Evolutionary conservation across 2,329 filamentous ascomycete species (phyloP), one percentile per base, ranked within the genome.

Genomic region (Ophiocordyceps unilateralis): DNA sequence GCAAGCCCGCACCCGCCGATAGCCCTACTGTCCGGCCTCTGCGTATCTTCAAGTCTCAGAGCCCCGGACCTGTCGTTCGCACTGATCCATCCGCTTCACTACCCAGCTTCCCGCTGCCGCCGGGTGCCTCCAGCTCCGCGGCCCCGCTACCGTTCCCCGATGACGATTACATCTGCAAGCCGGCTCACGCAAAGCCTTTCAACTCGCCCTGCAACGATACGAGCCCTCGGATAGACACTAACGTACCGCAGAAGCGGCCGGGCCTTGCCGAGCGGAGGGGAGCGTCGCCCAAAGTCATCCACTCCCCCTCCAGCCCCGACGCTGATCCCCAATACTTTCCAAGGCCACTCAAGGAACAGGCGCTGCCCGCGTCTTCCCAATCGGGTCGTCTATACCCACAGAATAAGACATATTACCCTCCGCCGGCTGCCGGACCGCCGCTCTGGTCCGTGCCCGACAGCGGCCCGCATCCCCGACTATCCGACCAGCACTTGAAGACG

Each of bases 11-110:
- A 44, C 65, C 65, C 9, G 63, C 63, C 41, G 78, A 86, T 53
- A 86, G 83, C 53, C 83, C 86, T 45, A 84, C 83, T 17, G 74
- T 93, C 51, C 83, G 83, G 54, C 87, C 87, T 46, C 63, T 94
- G 62, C 77, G 85, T 55, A 93, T 93, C 58, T 81, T 80, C 66
- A 93, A 93, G 61, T 77, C 80, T 44, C 74, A 78, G 52, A 82
- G 78, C 45, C 74, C 79, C 26, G 69, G 69, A 42, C 76, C 76
- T 43, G 57, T 60, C 43, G 57, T 60, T 44, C 65, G 67, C 28
- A 30, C 28, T 30, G 28, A 30, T 43, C 62, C 55, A 9, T 57
- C 58, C 32, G 57, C 50, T 36, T 53, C 55, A 55, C 22, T 76
- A 52, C 74, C 72, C 41, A 68, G 69, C 9, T 78, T 85, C 57